Conservation (phyloP, 2,329 filamentous ascomycete species). For the Ophiostoma fasciatum region DNA sequence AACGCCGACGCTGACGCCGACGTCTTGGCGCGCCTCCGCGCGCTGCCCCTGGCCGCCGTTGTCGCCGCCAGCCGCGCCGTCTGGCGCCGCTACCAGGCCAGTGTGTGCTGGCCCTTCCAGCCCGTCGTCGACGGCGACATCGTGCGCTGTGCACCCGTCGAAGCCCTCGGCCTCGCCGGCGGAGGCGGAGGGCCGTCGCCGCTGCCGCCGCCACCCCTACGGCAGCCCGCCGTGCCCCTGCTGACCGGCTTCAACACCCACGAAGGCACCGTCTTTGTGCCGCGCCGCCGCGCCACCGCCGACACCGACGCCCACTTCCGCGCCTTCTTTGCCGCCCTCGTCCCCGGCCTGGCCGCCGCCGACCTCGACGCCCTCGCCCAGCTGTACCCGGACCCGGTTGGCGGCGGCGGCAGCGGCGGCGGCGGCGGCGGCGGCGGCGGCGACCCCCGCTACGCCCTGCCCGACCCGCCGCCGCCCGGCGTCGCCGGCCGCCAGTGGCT, state of each 20-base stretch:
- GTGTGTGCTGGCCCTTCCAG: conserved; percentile 49
- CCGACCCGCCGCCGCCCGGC: conserved; percentile 21
- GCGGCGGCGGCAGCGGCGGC: conserved; percentile 4
- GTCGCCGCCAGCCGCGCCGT: conserved; percentile 27
- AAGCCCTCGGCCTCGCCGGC: not conserved
- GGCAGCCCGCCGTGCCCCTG: conserved; percentile 40
- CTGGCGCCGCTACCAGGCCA: conserved; percentile 27
- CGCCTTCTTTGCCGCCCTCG: conserved; percentile 44
- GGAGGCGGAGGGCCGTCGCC: conserved; percentile 20
- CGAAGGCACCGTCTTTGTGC: conserved; percentile 52
- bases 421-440: no score
- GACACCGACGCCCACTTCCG: conserved; percentile 36
- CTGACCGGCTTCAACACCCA: conserved; percentile 58
- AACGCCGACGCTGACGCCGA: conserved; percentile 27
- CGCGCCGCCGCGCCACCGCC: conserved; percentile 21
- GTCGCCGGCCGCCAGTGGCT: conserved; percentile 37
- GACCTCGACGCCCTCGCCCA: conserved; percentile 41
- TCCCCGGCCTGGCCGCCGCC: conserved; percentile 36
- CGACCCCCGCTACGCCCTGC: conserved; percentile 15
- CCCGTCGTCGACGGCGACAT: conserved; percentile 48
- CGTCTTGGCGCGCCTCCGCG: conserved; percentile 36
- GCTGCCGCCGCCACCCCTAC: no score
- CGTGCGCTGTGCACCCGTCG: conserved; percentile 43
- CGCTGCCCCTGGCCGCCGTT: conserved; percentile 24
- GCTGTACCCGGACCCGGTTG: conserved; percentile 47